Conservation (phyloP, 148 eudicot genomes). For the Arbutus unedo region DNA sequence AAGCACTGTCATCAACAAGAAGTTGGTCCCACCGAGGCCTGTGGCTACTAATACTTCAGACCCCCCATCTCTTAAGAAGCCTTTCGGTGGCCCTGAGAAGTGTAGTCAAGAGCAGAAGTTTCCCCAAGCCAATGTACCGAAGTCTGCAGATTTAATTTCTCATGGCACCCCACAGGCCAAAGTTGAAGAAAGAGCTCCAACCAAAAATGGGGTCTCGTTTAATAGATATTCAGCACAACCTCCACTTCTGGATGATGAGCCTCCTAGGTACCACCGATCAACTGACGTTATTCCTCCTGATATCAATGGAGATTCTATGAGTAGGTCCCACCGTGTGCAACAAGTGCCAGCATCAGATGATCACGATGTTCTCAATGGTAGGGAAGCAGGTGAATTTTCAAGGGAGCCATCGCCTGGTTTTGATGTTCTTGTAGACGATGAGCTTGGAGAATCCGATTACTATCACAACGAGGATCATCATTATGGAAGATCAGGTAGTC, state of each 20-base stretch:
- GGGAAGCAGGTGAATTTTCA: constrained; percentile 65
- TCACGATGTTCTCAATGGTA: constrained; percentile 36
- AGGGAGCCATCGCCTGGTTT: constrained; percentile 96
- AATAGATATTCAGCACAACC: constrained; percentile 27
- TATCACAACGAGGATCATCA: constrained; percentile 65
- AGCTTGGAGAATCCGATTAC: constrained; percentile 56
- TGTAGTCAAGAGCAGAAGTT: constrained; percentile 39
- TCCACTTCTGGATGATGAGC: constrained; percentile 30
- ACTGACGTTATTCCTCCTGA: constrained; percentile 24
- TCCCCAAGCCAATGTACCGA: constrained; percentile 30
- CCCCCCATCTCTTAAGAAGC: constrained; percentile 40
- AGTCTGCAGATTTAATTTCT: constrained; percentile 28
- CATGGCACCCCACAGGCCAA: constrained; percentile 29
- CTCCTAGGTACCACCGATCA: constrained; percentile 33
- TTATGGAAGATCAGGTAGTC: constrained; percentile 42
- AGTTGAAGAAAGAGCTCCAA: constrained; percentile 27
- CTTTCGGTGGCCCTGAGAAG: constrained; percentile 52
- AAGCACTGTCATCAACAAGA: constrained; percentile 31
- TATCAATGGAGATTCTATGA: constrained; percentile 39
- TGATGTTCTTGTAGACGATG: constrained; percentile 95
- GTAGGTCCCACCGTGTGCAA: constrained; percentile 34
- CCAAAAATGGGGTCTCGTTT: constrained; percentile 27
- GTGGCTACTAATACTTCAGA: constrained; percentile 34
- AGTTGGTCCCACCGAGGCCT: constrained; percentile 33
- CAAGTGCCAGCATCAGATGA: constrained; percentile 45